These are phyloP conservation scores for Musa acuminata DNA, from an alignment of 176 grass and related monocot species.

Conservation along the genomic window DNA sequence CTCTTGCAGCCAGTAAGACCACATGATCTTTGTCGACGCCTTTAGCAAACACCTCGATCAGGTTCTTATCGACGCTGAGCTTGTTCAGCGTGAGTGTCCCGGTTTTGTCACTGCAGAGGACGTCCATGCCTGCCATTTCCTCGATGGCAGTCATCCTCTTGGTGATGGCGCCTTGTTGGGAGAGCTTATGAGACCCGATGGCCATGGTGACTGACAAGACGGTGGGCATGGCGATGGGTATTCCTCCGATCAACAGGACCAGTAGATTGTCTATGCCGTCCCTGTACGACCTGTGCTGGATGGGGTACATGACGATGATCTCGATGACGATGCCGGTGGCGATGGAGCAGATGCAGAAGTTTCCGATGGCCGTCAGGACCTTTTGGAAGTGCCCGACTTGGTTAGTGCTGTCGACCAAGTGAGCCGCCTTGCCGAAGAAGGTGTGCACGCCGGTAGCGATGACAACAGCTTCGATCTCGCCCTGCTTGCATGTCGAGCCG, in stretches of 20 bases:
- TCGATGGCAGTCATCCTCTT: constrained; percentile 5
- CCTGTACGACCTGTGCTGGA: constrained; percentile 64
- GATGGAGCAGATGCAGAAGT: constrained; percentile 95
- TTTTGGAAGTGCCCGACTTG: constrained; percentile 89
- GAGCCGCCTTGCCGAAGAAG: constrained; percentile 94
- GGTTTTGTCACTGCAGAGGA: not conserved
- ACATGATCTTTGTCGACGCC: not conserved
- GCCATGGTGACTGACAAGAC: not conserved
- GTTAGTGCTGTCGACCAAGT: constrained; percentile 96
- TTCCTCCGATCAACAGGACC: constrained; percentile 2
- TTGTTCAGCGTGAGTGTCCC: constrained; percentile 4
- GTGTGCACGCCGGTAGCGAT: constrained; percentile 96
- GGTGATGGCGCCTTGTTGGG: not conserved
- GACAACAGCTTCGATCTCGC: constrained; percentile 94
- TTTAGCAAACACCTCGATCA: not conserved
- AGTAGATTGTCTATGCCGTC: constrained; percentile 40
- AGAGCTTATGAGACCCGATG: not conserved
- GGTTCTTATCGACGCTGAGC: constrained; percentile 3
- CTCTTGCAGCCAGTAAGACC: not conserved
- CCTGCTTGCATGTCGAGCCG: constrained; percentile 84
- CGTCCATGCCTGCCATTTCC: constrained; percentile 2
- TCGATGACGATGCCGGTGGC: constrained; percentile 68
- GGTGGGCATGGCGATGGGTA: not conserved
- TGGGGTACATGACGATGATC: constrained; percentile 97
- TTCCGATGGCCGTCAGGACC: constrained; percentile 88